Evolutionary conservation across 2,329 filamentous ascomycete genomes (phyloP).

Genomic region (Thelonectria olida): DNA sequence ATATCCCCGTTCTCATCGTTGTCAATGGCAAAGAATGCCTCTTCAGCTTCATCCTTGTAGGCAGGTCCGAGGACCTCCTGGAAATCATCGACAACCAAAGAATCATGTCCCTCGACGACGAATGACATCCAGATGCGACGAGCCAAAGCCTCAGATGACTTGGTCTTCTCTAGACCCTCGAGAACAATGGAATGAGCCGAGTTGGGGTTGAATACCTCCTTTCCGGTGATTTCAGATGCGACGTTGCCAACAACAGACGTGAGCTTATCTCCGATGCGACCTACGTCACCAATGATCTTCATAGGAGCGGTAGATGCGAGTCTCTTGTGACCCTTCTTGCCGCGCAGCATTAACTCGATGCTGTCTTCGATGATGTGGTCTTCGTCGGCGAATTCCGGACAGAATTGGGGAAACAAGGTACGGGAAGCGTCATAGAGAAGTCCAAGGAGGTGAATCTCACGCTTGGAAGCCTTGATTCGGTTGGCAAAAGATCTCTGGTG

Average conservation of each 20-base stretch:
- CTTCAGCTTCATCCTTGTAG: constrained; percentile 81
- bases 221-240: constrained; percentile 93
- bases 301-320: constrained; percentile 78
- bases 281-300: constrained; percentile 79
- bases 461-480: constrained; percentile 89
- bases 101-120: constrained; percentile 87
- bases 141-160: constrained; percentile 90
- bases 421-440: constrained; percentile 91
- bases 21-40: constrained; percentile 84
- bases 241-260: constrained; percentile 93
- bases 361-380: constrained; percentile 92
- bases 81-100: constrained; percentile 82
- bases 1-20: constrained; percentile 93
- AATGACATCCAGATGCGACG: constrained; percentile 98
- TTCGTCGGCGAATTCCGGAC: constrained; percentile 87
- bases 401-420: constrained; percentile 90
- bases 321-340: constrained; percentile 59
- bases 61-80: constrained; percentile 84
- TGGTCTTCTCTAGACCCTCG: constrained; percentile 85
- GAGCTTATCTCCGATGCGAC: constrained; percentile 89
- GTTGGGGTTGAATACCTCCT: constrained; percentile 92
- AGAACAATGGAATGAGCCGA: constrained; percentile 90
- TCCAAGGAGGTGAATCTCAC: constrained; percentile 81
- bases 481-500: constrained; percentile 85
- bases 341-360: constrained; percentile 73